Percentiles rank a stretch among this genome's conserved stretches.
Conservation (phyloP, 306 rosid species). For the Cicer judaicum region DNA sequence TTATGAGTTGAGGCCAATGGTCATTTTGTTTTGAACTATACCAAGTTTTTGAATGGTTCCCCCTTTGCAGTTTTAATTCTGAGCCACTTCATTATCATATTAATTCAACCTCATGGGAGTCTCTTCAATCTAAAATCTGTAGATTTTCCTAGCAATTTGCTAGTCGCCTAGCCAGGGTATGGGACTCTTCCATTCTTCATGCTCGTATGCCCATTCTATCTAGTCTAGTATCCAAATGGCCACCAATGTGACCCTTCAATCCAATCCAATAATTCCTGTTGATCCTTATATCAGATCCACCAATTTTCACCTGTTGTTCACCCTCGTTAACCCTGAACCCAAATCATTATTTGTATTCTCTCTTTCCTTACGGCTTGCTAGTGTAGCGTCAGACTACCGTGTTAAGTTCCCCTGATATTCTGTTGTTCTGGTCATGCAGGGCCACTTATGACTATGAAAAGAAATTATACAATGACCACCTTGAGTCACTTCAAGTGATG, state of each 20-base stretch:
- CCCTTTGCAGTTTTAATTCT: slow-evolving; percentile 21
- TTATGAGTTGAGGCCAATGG: slow-evolving; percentile 8
- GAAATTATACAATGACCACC: slow-evolving; percentile 88
- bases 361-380: slow-evolving; percentile 33
- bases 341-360: slow-evolving; percentile 19
- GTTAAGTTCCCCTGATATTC: slow-evolving; percentile 38
- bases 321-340: neutral
- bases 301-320: neutral
- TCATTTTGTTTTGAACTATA: neutral
- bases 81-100: slow-evolving; percentile 26
- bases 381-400: slow-evolving; percentile 25
- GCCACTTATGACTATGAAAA: slow-evolving; percentile 87
- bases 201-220: neutral
- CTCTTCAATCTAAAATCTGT: slow-evolving; percentile 15
- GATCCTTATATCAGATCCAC: slow-evolving; percentile 16
- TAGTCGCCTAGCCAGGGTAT: neutral
- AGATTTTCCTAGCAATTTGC: slow-evolving; percentile 9
- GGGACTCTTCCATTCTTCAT: slow-evolving; percentile 6
- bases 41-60: neutral
- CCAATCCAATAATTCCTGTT: slow-evolving; percentile 11
- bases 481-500: slow-evolving; percentile 95
- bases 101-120: slow-evolving; percentile 24
- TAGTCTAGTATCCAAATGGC: slow-evolving; percentile 3
- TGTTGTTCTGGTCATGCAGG: slow-evolving; percentile 65
- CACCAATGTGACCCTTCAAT: slow-evolving; percentile 17